A percentile compares a stretch with the other conserved stretches of the same genome.
Evolutionary conservation across 169 alveolate genomes (phyloP).

Genomic region (Cryptosporidium parvum): DNA sequence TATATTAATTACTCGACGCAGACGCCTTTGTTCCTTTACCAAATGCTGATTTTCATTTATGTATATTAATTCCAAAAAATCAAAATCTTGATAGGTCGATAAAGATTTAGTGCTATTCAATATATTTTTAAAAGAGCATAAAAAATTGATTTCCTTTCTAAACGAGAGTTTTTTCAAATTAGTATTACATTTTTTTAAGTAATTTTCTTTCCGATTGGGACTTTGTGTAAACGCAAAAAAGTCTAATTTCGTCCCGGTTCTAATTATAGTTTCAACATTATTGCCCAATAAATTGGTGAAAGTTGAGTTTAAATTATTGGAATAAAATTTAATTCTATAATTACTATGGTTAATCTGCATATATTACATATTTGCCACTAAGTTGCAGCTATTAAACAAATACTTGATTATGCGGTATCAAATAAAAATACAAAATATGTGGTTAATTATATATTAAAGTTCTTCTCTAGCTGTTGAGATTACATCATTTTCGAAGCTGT

Average conservation of each 20-base stretch:
- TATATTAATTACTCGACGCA: not conserved
- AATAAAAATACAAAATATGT: not conserved
- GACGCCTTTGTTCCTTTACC: not conserved
- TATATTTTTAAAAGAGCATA: not conserved
- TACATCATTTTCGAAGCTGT: not conserved
- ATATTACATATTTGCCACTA: not conserved
- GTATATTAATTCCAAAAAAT: not conserved
- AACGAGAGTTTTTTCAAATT: not conserved
- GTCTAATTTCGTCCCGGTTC: not conserved
- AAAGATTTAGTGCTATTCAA: not conserved
- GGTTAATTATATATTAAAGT: not conserved
- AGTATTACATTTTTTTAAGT: not conserved
- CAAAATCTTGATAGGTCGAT: not conserved
- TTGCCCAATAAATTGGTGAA: not conserved
- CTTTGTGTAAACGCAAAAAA: not conserved
- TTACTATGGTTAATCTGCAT: not conserved
- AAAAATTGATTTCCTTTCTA: not conserved
- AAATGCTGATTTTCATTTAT: not conserved
- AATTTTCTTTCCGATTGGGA: not conserved
- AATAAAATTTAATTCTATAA: not conserved
- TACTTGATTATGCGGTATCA: slow-evolving; percentile 22
- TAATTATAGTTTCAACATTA: slow-evolving; percentile 13
- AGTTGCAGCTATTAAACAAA: slow-evolving; percentile 5
- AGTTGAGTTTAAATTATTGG: not conserved
- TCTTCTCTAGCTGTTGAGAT: slow-evolving; percentile 15